Percentiles rank a stretch among this genome's conserved stretches.
These are phyloP conservation scores for Aureobasidium sp. DNA, from an alignment of 2,329 filamentous ascomycete genomes.

Conservation along the genomic window DNA sequence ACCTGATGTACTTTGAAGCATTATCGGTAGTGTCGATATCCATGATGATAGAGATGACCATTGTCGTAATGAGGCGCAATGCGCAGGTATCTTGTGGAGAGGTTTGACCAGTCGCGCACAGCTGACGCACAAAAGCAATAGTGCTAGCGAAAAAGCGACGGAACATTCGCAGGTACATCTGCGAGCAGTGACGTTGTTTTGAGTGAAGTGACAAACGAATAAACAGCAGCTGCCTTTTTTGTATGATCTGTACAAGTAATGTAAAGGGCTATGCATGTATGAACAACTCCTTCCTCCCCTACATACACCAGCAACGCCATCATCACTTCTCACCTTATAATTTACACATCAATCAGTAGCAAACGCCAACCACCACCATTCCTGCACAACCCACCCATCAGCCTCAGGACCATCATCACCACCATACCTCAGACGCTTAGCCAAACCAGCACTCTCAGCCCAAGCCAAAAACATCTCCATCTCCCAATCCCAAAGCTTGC, in stretches of 20 bases:
- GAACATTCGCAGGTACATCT: too few species aligned
- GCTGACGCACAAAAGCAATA: too few species aligned
- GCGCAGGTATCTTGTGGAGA: too few species aligned
- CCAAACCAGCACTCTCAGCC: slow-evolving; percentile 49
- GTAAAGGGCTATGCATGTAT: neutral
- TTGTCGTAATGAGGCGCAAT: too few species aligned
- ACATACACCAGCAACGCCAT: neutral
- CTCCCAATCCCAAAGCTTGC: slow-evolving; percentile 58
- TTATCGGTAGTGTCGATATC: too few species aligned
- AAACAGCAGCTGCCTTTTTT: too few species aligned
- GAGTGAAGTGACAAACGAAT: neutral
- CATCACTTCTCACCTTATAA: neutral
- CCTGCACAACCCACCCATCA: neutral
- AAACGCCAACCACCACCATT: slow-evolving; percentile 15
- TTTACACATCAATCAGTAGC: neutral
- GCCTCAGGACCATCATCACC: slow-evolving; percentile 23
- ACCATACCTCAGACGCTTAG: slow-evolving; percentile 33
- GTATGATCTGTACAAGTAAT: neutral
- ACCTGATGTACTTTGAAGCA: too few species aligned
- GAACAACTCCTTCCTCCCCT: neutral
- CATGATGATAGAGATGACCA: too few species aligned
- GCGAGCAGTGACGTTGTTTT: too few species aligned
- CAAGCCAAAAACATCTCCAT: slow-evolving; percentile 53
- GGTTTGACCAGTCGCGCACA: too few species aligned
- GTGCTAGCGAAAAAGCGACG: too few species aligned